Evolutionary conservation across 2,329 filamentous ascomycete genomes (phyloP).

Genomic region (Fusarium circinatum): DNA sequence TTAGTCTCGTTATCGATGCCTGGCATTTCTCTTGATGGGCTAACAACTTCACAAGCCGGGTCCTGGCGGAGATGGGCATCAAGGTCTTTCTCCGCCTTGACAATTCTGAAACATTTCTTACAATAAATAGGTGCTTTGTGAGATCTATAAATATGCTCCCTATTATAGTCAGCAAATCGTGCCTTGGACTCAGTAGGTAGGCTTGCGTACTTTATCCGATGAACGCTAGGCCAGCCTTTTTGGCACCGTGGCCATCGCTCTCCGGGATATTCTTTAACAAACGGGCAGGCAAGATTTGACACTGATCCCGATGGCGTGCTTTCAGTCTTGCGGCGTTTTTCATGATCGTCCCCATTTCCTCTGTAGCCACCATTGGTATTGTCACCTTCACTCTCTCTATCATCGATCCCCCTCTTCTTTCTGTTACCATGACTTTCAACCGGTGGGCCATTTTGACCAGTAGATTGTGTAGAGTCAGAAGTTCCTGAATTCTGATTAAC

Average conservation of each 20-base stretch:
- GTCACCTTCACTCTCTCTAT: not conserved
- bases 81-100: constrained; percentile 3
- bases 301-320: not conserved
- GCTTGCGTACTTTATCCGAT: constrained; percentile 20
- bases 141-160: constrained; percentile 24
- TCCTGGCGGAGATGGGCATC: constrained; percentile 10
- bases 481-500: not conserved
- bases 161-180: not conserved
- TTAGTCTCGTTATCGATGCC: constrained; percentile 3
- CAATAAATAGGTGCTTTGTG: constrained; percentile 20
- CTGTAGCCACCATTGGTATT: not conserved
- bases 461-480: not conserved
- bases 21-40: not conserved
- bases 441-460: not conserved
- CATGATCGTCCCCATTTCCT: constrained; percentile 24
- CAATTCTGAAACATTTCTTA: constrained; percentile 11
- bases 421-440: not conserved
- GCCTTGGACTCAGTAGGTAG: not conserved
- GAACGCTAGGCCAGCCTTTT: constrained; percentile 11
- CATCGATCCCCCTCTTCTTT: constrained; percentile 24
- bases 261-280: constrained; percentile 17
- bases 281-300: constrained; percentile 20
- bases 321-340: constrained; percentile 25
- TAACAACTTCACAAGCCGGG: not conserved
- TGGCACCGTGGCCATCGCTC: constrained; percentile 5